Conservation (phyloP, 2,329 filamentous ascomycete genomes). For the Tolypocladium ophioglossoides region DNA sequence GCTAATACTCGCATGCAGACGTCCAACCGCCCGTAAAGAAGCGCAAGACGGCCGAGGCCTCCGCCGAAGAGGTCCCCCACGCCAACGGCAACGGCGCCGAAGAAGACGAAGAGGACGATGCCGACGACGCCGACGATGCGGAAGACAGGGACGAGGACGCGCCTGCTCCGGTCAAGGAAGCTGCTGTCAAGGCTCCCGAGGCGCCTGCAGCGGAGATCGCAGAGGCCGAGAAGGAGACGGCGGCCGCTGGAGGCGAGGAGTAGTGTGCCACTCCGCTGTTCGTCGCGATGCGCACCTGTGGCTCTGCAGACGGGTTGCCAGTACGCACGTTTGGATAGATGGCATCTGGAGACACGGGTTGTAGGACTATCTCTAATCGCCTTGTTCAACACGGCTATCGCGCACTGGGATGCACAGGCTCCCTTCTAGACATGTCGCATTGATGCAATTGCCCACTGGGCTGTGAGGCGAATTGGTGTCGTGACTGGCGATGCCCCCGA, state of each 20-base stretch:
- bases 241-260: constrained; percentile 18
- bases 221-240: constrained; percentile 16
- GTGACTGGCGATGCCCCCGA: neutral
- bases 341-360: neutral
- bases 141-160: constrained; percentile 11
- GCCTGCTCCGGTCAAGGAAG: constrained; percentile 13
- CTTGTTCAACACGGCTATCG: neutral
- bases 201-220: constrained; percentile 4
- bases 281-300: neutral
- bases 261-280: constrained; percentile 4
- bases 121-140: constrained; percentile 19
- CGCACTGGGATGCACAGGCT: neutral
- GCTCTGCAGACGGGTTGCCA: neutral
- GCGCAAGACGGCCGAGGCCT: constrained; percentile 32
- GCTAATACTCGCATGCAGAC: constrained; percentile 11
- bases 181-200: constrained; percentile 14
- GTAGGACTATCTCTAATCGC: neutral
- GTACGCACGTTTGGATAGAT: neutral
- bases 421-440: neutral
- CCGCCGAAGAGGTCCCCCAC: constrained; percentile 18
- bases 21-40: constrained; percentile 39
- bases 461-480: neutral
- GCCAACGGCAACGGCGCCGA: constrained; percentile 25
- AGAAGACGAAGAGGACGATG: constrained; percentile 17
- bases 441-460: neutral